A percentile compares a stretch with the other conserved stretches of the same genome.
Evolutionary conservation across 2,329 filamentous ascomycete genomes (phyloP).

Genomic region (Didymella sp.): DNA sequence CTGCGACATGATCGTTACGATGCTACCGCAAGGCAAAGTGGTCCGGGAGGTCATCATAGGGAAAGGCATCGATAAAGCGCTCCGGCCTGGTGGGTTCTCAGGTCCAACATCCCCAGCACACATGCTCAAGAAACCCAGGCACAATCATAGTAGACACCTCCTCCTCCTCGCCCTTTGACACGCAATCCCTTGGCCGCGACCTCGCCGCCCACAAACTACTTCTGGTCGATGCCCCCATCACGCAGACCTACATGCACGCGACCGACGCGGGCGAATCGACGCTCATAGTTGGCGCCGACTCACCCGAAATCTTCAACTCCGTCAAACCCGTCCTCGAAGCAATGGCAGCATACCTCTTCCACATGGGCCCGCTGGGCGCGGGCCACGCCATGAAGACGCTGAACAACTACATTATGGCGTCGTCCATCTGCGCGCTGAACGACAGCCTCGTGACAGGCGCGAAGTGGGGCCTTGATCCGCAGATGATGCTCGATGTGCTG

Average conservation of each 20-base stretch:
- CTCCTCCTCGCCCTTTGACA: constrained; percentile 48
- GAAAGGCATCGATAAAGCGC: neutral
- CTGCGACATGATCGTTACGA: constrained; percentile 14
- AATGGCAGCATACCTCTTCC: constrained; percentile 47
- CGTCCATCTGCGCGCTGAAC: constrained; percentile 41
- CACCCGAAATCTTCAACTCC: constrained; percentile 35
- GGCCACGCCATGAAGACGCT: constrained; percentile 48
- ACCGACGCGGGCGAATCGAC: constrained; percentile 46
- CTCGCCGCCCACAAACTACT: constrained; percentile 39
- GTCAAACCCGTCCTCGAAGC: constrained; percentile 43
- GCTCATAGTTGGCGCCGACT: constrained; percentile 45
- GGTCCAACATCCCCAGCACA: neutral
- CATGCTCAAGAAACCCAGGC: constrained; percentile 15
- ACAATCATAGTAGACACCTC: constrained; percentile 47
- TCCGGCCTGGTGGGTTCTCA: neutral
- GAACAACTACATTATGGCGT: constrained; percentile 47
- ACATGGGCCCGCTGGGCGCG: constrained; percentile 45
- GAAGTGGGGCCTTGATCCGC: constrained; percentile 48
- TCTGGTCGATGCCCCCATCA: constrained; percentile 48
- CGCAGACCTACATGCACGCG: constrained; percentile 49
- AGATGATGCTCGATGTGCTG: constrained; percentile 52
- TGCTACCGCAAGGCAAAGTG: constrained; percentile 11
- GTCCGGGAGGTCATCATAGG: constrained; percentile 11
- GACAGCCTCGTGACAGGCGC: constrained; percentile 45
- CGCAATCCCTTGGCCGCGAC: constrained; percentile 41